Evolutionary conservation across 192 early-diverging fungal genomes (phyloP), one percentile per base, ranked within the genome.

Genomic region (Geranomyces michiganensis): DNA sequence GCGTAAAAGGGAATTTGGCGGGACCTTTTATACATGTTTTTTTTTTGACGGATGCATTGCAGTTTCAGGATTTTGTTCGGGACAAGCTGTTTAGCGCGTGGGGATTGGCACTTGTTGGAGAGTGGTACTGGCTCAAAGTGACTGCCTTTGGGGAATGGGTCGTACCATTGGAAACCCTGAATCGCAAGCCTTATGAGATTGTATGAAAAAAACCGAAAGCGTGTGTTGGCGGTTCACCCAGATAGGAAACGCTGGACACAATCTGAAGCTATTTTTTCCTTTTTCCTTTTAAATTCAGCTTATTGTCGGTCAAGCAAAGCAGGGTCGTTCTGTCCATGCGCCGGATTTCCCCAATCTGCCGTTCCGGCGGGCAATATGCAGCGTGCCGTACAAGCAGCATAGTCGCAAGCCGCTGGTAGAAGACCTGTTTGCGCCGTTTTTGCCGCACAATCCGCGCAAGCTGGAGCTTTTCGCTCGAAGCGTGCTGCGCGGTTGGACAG

Each of bases 81-180:
- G 79, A 90, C 19, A 92, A 91, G 71, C 77, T 92, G 47, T 86
- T 91, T 56, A 78, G 83, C 0, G 77, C 84, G 12, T 92, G 89
- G 89, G 79, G 81, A 0, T 31, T 90, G 0, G 69, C 77, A 26
- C 76, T 76, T 33, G 79, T 88, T 1, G 81, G 73, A 4, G 84
- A 87, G 60, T 90, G 88, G 87, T 68, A 60, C 30, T 92, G 91
- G 91, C 43, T 91, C 14, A 92, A 92, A 74, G 81, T 87, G 22
- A 78, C 76, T n/a, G 63, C 43, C 8, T 1, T 45, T 12, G 81
- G 84, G 19, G 71, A 77, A 43, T 73, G 60, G 30, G 70, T 86
- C 31, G 4, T 60, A 5, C 51, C 51, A 27, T 65, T 19, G 21
- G 49, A 41, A 0, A 65, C 49, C 29, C 22, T 24, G 15, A 83